phyloP scores from a whole-genome alignment of 108 stramenopile genomes.

The Cyclotella kingstonii region DNA sequence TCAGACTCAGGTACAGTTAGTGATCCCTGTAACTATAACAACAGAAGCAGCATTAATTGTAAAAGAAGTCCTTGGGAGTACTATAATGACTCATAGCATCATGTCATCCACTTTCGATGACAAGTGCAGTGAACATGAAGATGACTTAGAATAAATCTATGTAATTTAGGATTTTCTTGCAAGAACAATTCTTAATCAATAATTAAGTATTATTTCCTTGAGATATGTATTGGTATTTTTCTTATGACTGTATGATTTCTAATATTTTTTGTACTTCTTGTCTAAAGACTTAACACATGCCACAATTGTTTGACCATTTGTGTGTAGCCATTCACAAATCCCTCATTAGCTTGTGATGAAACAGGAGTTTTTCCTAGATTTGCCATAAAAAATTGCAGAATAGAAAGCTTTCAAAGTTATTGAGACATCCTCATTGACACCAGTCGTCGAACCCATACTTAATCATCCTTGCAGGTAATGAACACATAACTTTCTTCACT shows the following conservation, averaged over 20 bases:
- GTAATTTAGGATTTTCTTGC: background rate
- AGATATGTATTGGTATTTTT: background rate
- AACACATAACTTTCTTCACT: constrained; percentile 19
- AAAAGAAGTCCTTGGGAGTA: constrained; percentile 14
- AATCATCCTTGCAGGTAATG: constrained; percentile 35
- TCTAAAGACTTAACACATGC: background rate
- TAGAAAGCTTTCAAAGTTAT: constrained; percentile 29
- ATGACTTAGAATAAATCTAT: constrained; percentile 12
- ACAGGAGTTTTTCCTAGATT: constrained; percentile 28
- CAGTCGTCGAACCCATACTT: constrained; percentile 22
- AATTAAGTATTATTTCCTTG: background rate
- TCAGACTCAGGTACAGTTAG: constrained; percentile 1
- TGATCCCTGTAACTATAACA: constrained; percentile 7
- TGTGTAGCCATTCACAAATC: constrained; percentile 23
- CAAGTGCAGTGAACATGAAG: constrained; percentile 17
- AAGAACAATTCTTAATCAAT: background rate
- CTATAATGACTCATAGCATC: constrained; percentile 12
- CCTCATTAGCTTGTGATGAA: constrained; percentile 32
- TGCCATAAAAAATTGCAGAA: constrained; percentile 16
- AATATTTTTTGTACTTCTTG: background rate
- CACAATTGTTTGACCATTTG: background rate
- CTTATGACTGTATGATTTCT: background rate
- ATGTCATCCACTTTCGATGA: constrained; percentile 8
- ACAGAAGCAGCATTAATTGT: constrained; percentile 12
- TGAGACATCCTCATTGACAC: constrained; percentile 1